A percentile compares a stretch with the other conserved stretches of the same genome.
phyloP scores from a whole-genome alignment of 192 early-diverging fungal genomes.

The Ambispora gerdemannii region DNA sequence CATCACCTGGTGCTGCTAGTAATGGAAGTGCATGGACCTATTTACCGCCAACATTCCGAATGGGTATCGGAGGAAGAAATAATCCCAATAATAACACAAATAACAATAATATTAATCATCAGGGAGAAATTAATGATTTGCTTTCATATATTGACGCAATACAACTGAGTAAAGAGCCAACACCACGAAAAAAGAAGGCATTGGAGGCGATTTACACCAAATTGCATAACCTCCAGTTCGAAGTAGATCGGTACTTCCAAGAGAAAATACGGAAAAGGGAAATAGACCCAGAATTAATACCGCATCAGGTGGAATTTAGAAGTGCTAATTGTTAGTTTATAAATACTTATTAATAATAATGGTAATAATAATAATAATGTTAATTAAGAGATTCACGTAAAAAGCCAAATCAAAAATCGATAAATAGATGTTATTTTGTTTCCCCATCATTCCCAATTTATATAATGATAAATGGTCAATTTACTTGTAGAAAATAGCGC shows the following conservation, averaged over 20 bases:
- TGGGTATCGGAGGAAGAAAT: background rate
- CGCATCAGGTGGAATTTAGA: background rate
- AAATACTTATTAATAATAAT: no score
- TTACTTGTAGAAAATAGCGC: no score
- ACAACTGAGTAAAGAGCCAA: constrained; percentile 9
- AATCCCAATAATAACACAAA: no score
- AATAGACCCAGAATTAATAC: background rate
- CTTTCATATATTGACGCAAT: background rate
- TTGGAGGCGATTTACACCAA: background rate
- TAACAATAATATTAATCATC: no score
- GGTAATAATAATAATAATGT: no score
- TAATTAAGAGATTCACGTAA: no score
- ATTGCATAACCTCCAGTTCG: background rate
- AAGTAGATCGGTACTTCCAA: background rate
- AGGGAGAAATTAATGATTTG: background rate
- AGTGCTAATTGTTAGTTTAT: no score
- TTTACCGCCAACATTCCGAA: background rate
- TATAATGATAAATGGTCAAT: no score
- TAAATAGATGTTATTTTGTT: no score
- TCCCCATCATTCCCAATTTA: no score
- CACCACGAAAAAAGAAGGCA: background rate
- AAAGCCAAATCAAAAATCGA: no score
- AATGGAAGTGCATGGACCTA: background rate
- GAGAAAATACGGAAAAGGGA: background rate
- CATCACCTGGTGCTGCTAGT: background rate